Base-by-base conservation (phyloP, 164 flowering plant species). In the Nelumbo lutea region DNA sequence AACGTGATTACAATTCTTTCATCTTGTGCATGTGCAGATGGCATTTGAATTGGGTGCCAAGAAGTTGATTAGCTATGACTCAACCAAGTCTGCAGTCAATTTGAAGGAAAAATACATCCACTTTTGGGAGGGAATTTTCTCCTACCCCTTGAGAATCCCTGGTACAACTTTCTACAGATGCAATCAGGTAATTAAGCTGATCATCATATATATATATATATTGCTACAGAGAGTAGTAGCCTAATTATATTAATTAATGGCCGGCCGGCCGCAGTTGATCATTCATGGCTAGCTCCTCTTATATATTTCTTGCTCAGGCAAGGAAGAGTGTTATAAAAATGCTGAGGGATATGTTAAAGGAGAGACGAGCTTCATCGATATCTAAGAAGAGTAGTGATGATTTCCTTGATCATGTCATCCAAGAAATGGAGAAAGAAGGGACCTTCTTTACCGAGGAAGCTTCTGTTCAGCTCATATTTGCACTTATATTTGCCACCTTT, bases 81-180 rank as follows among this genome's bases (percentile, higher is more conserved):
- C 27, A 43, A 8, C 52, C 8, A 1, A n/a, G 27, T 27, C 67
- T 1, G 1, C 1, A 43, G 14, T 9, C 56, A n/a, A n/a, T n/a
- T n/a, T n/a, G n/a, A n/a, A n/a, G n/a, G n/a, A n/a, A n/a, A n/a
- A n/a, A n/a, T n/a, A n/a, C n/a, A n/a, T n/a, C n/a, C n/a, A n/a
- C n/a, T n/a, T n/a, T n/a, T n/a, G n/a, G n/a, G n/a, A n/a, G n/a
- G n/a, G n/a, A n/a, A n/a, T n/a, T n/a, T n/a, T n/a, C n/a, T n/a
- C n/a, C n/a, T n/a, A n/a, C n/a, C 68, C 68, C n/a, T 52, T 65
- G 58, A 50, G 51, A 45, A 51, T 65, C 46, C 68, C 68, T 9
- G 68, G 68, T 38, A 65, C 68, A 50, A 39, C 68, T 2, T 65
- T 39, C 46, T 44, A 65, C 3, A 40, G 3, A 50, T 50, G 59